Conservation (phyloP, 2,329 filamentous ascomycete genomes). For the Calonectria honghensis region DNA sequence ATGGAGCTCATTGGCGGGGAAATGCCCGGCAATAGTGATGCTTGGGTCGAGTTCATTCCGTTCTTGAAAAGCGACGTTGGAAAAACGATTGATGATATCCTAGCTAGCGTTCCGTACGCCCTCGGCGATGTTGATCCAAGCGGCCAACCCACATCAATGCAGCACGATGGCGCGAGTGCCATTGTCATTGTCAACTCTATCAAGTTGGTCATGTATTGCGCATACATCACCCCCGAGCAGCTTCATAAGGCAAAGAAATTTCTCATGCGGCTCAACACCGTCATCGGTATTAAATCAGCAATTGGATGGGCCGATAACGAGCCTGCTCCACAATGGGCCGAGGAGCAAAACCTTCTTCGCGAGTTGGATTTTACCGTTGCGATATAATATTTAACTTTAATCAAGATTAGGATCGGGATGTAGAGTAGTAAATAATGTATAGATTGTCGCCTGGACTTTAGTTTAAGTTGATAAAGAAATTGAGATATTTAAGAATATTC, state of each 20-base stretch:
- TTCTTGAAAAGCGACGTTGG: conserved; percentile 51
- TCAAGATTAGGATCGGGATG: neutral
- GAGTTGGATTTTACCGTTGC: neutral
- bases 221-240: conserved; percentile 53
- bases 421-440: neutral
- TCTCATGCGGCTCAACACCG: conserved; percentile 53
- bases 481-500: neutral
- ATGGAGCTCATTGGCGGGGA: conserved; percentile 34
- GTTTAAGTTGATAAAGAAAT: neutral
- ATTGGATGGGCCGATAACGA: conserved; percentile 36
- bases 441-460: neutral
- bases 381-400: neutral
- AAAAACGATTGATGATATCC: conserved; percentile 57
- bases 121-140: conserved; percentile 54
- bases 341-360: conserved; percentile 17
- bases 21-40: conserved; percentile 31
- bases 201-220: conserved; percentile 57
- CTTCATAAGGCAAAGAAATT: conserved; percentile 47
- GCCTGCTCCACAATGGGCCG: neutral
- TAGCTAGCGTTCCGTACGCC: conserved; percentile 57
- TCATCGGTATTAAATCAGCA: conserved; percentile 57
- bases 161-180: conserved; percentile 57
- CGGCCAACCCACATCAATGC: conserved; percentile 49
- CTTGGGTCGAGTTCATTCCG: conserved; percentile 46
- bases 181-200: conserved; percentile 58